A percentile compares a stretch with the other conserved stretches of the same genome.
Conservation (phyloP, 306 rosid species). For the Cucumis cinereus region DNA sequence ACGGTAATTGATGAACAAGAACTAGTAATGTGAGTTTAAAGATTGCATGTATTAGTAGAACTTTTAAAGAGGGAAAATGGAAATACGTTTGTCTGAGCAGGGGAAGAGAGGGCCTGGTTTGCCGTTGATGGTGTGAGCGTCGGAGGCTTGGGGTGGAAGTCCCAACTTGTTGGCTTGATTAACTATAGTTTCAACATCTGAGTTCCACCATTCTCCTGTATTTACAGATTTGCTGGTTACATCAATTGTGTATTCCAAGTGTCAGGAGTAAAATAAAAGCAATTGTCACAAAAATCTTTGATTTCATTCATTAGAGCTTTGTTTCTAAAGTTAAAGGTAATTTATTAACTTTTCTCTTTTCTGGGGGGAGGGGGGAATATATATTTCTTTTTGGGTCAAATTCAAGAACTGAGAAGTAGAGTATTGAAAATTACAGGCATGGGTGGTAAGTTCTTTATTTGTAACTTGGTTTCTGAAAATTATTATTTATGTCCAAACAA, state of each 20-base stretch:
- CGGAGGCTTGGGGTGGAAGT: slow-evolving; percentile 20
- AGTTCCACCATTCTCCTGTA: slow-evolving; percentile 30
- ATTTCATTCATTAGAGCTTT: not conserved
- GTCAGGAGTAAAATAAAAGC: not conserved
- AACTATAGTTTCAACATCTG: slow-evolving; percentile 15
- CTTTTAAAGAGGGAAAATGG: not conserved
- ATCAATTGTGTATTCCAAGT: not conserved
- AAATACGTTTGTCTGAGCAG: slow-evolving; percentile 22
- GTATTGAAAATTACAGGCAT: not conserved
- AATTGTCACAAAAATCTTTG: not conserved
- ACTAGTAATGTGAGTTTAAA: not conserved
- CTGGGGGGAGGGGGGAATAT: too few relatives aligned
- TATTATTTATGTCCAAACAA: not conserved
- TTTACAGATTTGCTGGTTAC: not conserved
- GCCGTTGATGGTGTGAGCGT: slow-evolving; percentile 27
- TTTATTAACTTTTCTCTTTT: not conserved
- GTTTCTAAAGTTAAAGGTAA: not conserved
- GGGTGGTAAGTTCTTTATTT: not conserved
- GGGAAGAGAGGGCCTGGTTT: slow-evolving; percentile 27
- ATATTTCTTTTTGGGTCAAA: not conserved
- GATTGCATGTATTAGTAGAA: not conserved
- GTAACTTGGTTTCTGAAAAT: not conserved
- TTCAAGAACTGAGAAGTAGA: not conserved
- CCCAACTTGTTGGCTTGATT: slow-evolving; percentile 20
- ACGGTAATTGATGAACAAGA: not conserved